phyloP scores from a whole-genome alignment of 768 basidiomycete species.

The Pleurotus platypus region DNA sequence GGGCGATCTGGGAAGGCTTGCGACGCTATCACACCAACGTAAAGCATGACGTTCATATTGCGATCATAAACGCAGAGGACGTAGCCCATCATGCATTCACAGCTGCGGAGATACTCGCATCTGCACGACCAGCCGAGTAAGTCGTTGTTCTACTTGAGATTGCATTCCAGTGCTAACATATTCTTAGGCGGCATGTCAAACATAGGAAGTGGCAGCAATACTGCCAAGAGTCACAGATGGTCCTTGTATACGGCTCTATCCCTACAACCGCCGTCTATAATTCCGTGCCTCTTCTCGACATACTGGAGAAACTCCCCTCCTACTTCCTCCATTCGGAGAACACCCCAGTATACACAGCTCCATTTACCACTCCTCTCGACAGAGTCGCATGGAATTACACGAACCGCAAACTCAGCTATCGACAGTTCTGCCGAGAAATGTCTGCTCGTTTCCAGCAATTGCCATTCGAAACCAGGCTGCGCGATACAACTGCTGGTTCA shows the following conservation, averaged over 20 bases:
- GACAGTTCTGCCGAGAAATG: slow-evolving; percentile 69
- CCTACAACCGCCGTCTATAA: slow-evolving; percentile 63
- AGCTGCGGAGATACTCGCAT: slow-evolving; percentile 58
- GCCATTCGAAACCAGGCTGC: slow-evolving; percentile 51
- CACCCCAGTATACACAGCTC: slow-evolving; percentile 19
- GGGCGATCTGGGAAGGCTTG: slow-evolving; percentile 81
- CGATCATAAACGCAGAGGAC: slow-evolving; percentile 68
- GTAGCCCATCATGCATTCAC: slow-evolving; percentile 58
- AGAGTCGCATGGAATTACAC: slow-evolving; percentile 52
- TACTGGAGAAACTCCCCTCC: slow-evolving; percentile 67
- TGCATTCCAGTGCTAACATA: neutral
- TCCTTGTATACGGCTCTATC: slow-evolving; percentile 67
- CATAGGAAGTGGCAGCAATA: slow-evolving; percentile 79
- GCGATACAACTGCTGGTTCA: slow-evolving; percentile 65
- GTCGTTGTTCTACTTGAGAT: slow-evolving; percentile 15
- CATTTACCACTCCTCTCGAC: slow-evolving; percentile 24
- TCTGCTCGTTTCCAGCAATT: slow-evolving; percentile 57
- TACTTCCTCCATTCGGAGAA: slow-evolving; percentile 49
- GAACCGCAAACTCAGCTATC: slow-evolving; percentile 57
- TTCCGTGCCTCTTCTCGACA: slow-evolving; percentile 62
- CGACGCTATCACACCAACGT: slow-evolving; percentile 68
- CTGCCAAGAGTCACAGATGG: slow-evolving; percentile 72
- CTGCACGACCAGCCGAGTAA: slow-evolving; percentile 52
- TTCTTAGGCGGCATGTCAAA: slow-evolving; percentile 49
- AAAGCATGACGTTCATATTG: slow-evolving; percentile 77